Base-by-base conservation (phyloP, 1,284 basidiomycete species). In the Ustilago hordei region DNA sequence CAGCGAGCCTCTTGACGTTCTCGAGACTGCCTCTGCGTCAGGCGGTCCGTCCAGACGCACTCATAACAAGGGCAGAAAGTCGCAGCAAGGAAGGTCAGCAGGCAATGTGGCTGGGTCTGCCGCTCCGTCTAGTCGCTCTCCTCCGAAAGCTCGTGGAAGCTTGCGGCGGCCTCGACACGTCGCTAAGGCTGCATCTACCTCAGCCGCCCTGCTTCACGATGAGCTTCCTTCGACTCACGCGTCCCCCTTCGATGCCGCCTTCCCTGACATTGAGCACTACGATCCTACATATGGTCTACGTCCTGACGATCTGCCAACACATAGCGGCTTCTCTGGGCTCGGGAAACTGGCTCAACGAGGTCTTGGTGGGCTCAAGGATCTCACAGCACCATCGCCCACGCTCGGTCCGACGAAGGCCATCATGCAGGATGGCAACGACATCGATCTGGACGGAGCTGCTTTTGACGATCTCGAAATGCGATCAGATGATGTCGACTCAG, bases 221-320 rank as follows among this genome's bases (percentile, higher is more conserved):
- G 68, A 79, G 28, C 50, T 57, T 38, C 52, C 60, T 0, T 31
- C 59, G 8, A 41, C 65, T 9, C 55, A 64, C 11, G 38, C 77
- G 38, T 78, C 76, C 9, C 59, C 77, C 1, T 74, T 78, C 64
- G 70, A 66, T 41, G 64, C 75, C 6, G 69, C 64, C 1, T 75
- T 81, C 41, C 76, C 75, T 36, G 82, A 85, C 50, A 90, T 95
- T 47, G 95, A 96, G 86, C 91, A 93, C 73, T 97, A 94, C 86
- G 95, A 98, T 83, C 95, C 95, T 0, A 98, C 95, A 0, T 98
- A 98, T 82, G 95, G 95, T n/a, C 88, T 98, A n/a, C 91, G 95
- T 15, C 89, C 80, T 7, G 81, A 83, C 58, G 81, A 79, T 39
- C 58, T 95, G 6, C 94, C 94, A 7, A 78, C 54, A 8, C 71